Evolutionary conservation across 139 green algal species (phyloP), one percentile per base, ranked within the genome.

Genomic region (Auxenochlorella protothecoides): DNA sequence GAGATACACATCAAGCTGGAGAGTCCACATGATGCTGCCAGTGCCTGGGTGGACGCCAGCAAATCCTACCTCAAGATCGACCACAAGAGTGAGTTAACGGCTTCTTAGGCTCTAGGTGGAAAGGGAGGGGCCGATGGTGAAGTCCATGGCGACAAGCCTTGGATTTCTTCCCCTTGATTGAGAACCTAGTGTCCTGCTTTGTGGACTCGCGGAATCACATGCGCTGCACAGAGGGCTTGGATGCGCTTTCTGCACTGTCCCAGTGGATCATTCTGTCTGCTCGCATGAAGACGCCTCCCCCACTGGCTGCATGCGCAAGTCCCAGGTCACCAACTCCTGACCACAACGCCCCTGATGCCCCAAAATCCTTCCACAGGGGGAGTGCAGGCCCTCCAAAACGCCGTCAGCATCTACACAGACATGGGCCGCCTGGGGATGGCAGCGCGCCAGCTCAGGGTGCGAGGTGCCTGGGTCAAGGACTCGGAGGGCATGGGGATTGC

Each of bases 371-470:
- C 11, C 65, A 52, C 82, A 89, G 85, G 82, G 52, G 79, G 81
- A 3, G 27, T 89, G 55, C 55, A 68, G 2, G 83, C 70, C 63
- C 70, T 96, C 54, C 80, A 87, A 27, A 76, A 89, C 12, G 92
- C 92, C 0, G 84, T 97, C 1, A 81, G 85, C 5, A 65, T 92
- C 0, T 98, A 96, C 79, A 97, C 89, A 10, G 94, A 98, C 65
- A 92, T 97, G 83, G 94, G 94, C 4, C 81, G 93, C 3, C 79
- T 99, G 5, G 88, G 88, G 73, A 96, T 97, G 91, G 92, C 94
- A 8, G 94, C 94, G 0, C 75, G 90, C 51, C 87, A 98, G 68
- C 83, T 89, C 11, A 76, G 75, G 74, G 78, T 84, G 59, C 51
- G 72, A 3, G 13, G 27, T 44, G 27, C 27, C 27, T n/a, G 27